phyloP scores from a whole-genome alignment of 441 rosid species.

The Bocquillonia castaneifolia region DNA sequence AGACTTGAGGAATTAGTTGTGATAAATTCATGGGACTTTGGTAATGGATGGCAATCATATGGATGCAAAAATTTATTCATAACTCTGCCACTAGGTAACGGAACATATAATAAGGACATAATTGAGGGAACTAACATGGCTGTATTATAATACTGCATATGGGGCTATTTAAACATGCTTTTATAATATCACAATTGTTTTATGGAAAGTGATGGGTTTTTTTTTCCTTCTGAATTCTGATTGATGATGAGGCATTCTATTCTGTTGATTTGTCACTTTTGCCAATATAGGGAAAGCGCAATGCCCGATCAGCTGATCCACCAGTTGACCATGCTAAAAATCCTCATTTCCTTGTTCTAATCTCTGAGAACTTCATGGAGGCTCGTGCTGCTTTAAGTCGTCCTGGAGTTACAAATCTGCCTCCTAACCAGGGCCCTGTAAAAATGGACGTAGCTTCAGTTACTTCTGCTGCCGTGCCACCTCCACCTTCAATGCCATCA shows the following conservation, averaged over 20 bases:
- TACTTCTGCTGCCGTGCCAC: constrained; percentile 59
- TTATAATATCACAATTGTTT: neutral
- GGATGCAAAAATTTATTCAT: neutral
- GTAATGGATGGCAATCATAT: neutral
- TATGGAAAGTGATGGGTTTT: too few species aligned
- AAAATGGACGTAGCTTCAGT: constrained; percentile 75
- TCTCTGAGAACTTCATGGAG: constrained; percentile 88
- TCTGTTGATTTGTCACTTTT: constrained; percentile 23
- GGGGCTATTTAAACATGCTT: neutral
- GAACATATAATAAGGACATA: neutral
- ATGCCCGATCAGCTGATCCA: constrained; percentile 59
- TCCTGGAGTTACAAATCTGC: constrained; percentile 58
- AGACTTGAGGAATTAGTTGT: neutral
- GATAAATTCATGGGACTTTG: constrained; percentile 7
- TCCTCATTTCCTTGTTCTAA: constrained; percentile 71
- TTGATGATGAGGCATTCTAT: constrained; percentile 13
- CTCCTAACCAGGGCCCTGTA: constrained; percentile 65
- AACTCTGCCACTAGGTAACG: neutral
- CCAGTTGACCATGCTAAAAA: constrained; percentile 60
- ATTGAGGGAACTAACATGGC: neutral
- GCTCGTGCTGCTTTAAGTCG: constrained; percentile 83
- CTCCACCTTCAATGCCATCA: constrained; percentile 57
- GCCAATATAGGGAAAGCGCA: constrained; percentile 69
- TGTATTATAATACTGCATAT: neutral
- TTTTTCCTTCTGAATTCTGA: too few species aligned